Conservation (phyloP, 1,284 basidiomycete genomes). For the Agaricales sp. region DNA sequence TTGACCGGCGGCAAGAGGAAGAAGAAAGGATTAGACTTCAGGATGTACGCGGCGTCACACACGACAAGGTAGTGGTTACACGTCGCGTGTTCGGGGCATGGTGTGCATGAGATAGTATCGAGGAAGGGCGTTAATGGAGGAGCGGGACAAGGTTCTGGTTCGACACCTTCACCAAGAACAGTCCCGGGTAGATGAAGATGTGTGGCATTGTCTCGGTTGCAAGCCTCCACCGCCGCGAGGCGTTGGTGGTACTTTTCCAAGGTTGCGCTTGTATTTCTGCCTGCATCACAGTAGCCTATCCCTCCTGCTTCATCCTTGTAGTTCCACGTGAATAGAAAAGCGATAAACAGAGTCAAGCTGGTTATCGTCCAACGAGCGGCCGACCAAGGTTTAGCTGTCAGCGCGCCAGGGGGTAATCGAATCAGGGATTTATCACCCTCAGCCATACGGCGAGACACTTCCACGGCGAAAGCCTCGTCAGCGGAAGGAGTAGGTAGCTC, state of each 20-base stretch:
- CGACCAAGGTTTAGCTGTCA: constrained; percentile 11
- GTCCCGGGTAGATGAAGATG: constrained; percentile 21
- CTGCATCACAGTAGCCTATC: constrained; percentile 79
- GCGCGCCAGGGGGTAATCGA: constrained; percentile 8
- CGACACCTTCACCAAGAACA: constrained; percentile 20
- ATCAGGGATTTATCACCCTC: constrained; percentile 18
- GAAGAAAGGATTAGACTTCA: constrained; percentile 53
- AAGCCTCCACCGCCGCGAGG: constrained; percentile 42
- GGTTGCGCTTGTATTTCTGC: constrained; percentile 48
- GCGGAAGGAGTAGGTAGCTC: background rate
- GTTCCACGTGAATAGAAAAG: constrained; percentile 30
- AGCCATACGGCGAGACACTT: constrained; percentile 27
- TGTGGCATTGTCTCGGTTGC: constrained; percentile 47
- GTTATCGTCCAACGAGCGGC: constrained; percentile 26
- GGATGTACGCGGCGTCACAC: constrained; percentile 72
- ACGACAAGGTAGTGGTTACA: constrained; percentile 57
- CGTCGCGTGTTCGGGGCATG: constrained; percentile 75
- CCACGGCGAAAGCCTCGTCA: constrained; percentile 14
- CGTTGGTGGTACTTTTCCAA: constrained; percentile 37
- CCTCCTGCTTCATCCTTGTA: constrained; percentile 60
- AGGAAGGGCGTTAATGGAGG: constrained; percentile 46
- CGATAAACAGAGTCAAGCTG: constrained; percentile 26
- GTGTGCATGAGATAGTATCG: constrained; percentile 65
- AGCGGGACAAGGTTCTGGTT: constrained; percentile 37
- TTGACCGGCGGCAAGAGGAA: constrained; percentile 36